phyloP scores from a whole-genome alignment of 2,329 filamentous ascomycete genomes.

The Clonostachys solani region DNA sequence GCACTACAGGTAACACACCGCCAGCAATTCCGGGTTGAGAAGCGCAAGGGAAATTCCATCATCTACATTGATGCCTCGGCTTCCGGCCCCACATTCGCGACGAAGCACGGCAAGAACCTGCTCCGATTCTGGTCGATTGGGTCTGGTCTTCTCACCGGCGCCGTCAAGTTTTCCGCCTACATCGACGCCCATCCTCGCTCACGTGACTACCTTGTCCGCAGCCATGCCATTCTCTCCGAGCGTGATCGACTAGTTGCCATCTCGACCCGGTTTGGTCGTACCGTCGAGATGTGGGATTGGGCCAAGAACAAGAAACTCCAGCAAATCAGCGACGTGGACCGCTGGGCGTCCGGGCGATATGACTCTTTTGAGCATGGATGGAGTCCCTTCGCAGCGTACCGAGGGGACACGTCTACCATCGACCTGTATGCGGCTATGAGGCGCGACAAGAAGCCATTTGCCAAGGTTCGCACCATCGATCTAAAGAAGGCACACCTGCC shows the following conservation, averaged over 20 bases:
- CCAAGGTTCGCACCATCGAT: conserved; percentile 25
- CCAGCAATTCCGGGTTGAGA: conserved; percentile 17
- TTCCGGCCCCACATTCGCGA: conserved; percentile 23
- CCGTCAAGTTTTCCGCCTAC: conserved; percentile 31
- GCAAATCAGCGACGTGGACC: conserved; percentile 26
- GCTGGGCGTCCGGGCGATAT: conserved; percentile 28
- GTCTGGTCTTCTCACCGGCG: conserved; percentile 67
- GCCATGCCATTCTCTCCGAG: conserved; percentile 34
- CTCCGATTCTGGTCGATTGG: conserved; percentile 88
- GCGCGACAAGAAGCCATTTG: conserved; percentile 28
- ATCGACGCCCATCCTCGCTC: conserved; percentile 29
- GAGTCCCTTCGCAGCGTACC: conserved; percentile 27
- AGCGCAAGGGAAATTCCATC: conserved; percentile 16
- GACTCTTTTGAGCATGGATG: conserved; percentile 25
- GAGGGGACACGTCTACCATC: conserved; percentile 19
- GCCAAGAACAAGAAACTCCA: conserved; percentile 30
- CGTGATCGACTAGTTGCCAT: conserved; percentile 28
- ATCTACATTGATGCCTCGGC: conserved; percentile 29
- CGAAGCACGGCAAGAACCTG: conserved; percentile 55
- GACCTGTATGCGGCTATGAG: conserved; percentile 22
- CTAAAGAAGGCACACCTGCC: conserved; percentile 26
- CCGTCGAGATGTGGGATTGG: conserved; percentile 34
- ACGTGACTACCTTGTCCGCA: conserved; percentile 36
- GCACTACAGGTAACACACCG: conserved; percentile 10
- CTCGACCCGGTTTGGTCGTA: conserved; percentile 30